A percentile compares a stretch with the other conserved stretches of the same genome.
Evolutionary conservation across 371 early-diverging fungal species (phyloP).

Genomic region (Apophysomyces ossiformis): DNA sequence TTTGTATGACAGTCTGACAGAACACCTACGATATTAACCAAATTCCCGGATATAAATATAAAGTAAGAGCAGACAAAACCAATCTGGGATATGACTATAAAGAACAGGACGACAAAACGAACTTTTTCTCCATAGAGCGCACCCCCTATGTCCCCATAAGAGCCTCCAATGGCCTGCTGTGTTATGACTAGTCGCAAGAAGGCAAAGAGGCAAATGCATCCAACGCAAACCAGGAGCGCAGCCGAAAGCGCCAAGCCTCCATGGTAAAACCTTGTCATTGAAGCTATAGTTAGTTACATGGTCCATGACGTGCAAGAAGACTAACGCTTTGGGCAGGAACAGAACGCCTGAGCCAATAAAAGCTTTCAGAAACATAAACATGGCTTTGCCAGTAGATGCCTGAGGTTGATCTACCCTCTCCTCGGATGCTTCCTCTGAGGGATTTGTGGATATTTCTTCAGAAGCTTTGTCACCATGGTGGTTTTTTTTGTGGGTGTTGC

Average conservation of each 20-base stretch:
- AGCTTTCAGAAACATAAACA: slow-evolving; percentile 77
- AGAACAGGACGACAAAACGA: slow-evolving; percentile 58
- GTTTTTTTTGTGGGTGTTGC: neutral
- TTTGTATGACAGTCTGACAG: slow-evolving; percentile 41
- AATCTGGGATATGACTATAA: slow-evolving; percentile 72
- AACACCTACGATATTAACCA: slow-evolving; percentile 45
- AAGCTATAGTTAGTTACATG: slow-evolving; percentile 14
- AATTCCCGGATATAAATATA: slow-evolving; percentile 51
- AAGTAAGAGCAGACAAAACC: slow-evolving; percentile 57
- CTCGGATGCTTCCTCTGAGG: slow-evolving; percentile 14
- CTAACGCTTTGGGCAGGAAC: slow-evolving; percentile 71
- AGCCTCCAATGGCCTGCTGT: slow-evolving; percentile 56
- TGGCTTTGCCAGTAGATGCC: slow-evolving; percentile 68
- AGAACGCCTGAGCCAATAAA: slow-evolving; percentile 76
- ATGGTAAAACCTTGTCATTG: slow-evolving; percentile 15
- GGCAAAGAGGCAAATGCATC: slow-evolving; percentile 33
- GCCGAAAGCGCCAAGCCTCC: slow-evolving; percentile 36
- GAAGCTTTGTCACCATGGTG: slow-evolving; percentile 20
- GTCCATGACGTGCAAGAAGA: neutral
- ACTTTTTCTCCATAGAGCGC: slow-evolving; percentile 65
- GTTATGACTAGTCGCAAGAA: slow-evolving; percentile 35
- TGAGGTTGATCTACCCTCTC: slow-evolving; percentile 26
- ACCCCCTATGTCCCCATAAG: slow-evolving; percentile 82
- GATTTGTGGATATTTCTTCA: slow-evolving; percentile 12
- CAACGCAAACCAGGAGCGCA: slow-evolving; percentile 30